phyloP scores from a whole-genome alignment of 1,284 basidiomycete genomes.

The Ganoderma meredithae region DNA sequence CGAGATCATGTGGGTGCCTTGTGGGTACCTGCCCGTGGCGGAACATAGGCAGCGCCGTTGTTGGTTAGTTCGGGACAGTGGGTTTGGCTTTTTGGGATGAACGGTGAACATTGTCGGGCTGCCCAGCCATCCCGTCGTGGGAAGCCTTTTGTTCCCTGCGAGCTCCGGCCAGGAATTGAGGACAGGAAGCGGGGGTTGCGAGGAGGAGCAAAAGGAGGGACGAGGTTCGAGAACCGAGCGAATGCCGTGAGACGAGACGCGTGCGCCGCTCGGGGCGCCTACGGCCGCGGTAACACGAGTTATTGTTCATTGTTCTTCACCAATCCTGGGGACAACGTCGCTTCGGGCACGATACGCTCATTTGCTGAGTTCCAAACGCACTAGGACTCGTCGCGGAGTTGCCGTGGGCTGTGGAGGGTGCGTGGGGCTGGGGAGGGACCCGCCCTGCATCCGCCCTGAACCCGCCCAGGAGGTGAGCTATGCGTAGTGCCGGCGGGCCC shows the following conservation, averaged over 20 bases:
- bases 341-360: not conserved
- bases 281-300: not conserved
- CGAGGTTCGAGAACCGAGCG: not conserved
- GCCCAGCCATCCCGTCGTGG: slow-evolving; percentile 22
- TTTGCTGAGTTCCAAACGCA: not conserved
- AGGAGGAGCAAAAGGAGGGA: slow-evolving; percentile 4
- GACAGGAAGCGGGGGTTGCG: slow-evolving; percentile 12
- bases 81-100: slow-evolving; percentile 15
- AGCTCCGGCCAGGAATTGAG: slow-evolving; percentile 16
- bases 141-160: slow-evolving; percentile 27
- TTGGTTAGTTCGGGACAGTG: slow-evolving; percentile 22
- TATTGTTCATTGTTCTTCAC: slow-evolving; percentile 9
- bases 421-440: not conserved
- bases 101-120: slow-evolving; percentile 13
- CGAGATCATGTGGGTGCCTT: slow-evolving; percentile 21
- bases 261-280: slow-evolving; percentile 3
- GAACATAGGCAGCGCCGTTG: slow-evolving; percentile 28
- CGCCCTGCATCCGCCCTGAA: not conserved
- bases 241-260: slow-evolving; percentile 3
- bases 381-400: not conserved
- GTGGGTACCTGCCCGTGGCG: slow-evolving; percentile 10
- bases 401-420: not conserved
- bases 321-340: not conserved
- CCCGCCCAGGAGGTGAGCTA: not conserved
- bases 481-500: not conserved